Base-by-base conservation (phyloP, 768 basidiomycete species). In the Pisolithus marmoratus region DNA sequence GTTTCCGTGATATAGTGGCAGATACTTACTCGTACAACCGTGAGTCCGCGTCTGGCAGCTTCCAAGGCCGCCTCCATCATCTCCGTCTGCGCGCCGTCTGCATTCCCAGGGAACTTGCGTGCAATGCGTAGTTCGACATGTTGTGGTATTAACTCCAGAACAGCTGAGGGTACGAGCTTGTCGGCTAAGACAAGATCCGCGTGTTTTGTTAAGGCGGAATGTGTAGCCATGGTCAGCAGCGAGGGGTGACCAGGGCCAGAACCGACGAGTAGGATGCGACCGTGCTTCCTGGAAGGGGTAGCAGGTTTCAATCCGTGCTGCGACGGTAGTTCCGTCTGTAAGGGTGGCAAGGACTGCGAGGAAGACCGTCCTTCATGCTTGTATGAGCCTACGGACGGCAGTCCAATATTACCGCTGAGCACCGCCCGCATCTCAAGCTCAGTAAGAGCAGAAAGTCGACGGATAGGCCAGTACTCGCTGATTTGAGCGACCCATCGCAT, bases 81-180 rank as follows among this genome's bases (percentile, higher is more conserved):
- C 70, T 98, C 96, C 36, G 76, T 80, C 66, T 99, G 96, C 2
- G 94, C 93, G 14, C 87, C 86, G 46, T 99, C 95, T 2, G 93
- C 91, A 63, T 98, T 98, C 0, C 96, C 96, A 0, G 96, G 96
- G 71, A 95, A 97, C 63, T 99, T 99, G 58, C 87, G 86, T 17
- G 96, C 96, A 60, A 98, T 96, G 45, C 85, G 84, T 8, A 97
- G 77, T 51, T 85, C 78, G 0, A 85, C 79, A 24, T 72, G 69
- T 6, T 74, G 66, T 0, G 94, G 95, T 48, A 98, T 90, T 24
- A 97, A 74, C 0, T 79, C 83, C 19, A 99, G 82, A 8, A 99
- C 87, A 8, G 85, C 83, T 14, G 85, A 78, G 0, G 95, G 95
- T 2, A 98, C 95, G 26, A 99, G 87, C 62, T 99, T 99, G 72